Percentiles rank a stretch among this genome's conserved stretches.
These are phyloP conservation scores for Rhododendron mucronatum DNA, from an alignment of 148 eudicot genomes.

Conservation along the genomic window DNA sequence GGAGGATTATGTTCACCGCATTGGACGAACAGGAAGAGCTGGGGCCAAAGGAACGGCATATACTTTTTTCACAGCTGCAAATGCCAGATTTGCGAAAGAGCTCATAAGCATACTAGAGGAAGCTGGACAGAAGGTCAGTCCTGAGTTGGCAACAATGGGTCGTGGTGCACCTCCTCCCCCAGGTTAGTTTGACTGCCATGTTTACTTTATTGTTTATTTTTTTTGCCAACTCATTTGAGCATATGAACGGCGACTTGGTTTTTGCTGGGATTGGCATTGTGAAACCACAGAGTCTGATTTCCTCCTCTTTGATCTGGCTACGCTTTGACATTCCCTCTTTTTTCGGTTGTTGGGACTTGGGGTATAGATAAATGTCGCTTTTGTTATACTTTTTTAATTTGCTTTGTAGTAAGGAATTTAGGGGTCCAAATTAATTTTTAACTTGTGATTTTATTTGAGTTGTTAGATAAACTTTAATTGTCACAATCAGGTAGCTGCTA, in stretches of 20 bases:
- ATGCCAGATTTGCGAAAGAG: slow-evolving; percentile 95
- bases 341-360: neutral
- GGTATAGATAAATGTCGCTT: neutral
- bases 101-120: slow-evolving; percentile 84
- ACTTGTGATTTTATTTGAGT: neutral
- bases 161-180: slow-evolving; percentile 96
- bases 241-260: neutral
- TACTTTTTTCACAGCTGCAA: slow-evolving; percentile 93
- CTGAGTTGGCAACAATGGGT: slow-evolving; percentile 91
- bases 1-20: slow-evolving; percentile 98
- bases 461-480: neutral
- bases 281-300: neutral
- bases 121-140: slow-evolving; percentile 90
- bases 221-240: neutral
- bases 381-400: neutral
- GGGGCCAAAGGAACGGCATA: slow-evolving; percentile 98
- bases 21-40: slow-evolving; percentile 97
- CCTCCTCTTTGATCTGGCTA: neutral
- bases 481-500: neutral
- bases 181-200: slow-evolving; percentile 44
- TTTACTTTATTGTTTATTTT: neutral
- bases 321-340: neutral
- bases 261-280: neutral
- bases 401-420: neutral
- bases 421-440: neutral